Evolutionary conservation across 176 grass and related monocot species (phyloP).

Genomic region (Rhynchospora pubera): DNA sequence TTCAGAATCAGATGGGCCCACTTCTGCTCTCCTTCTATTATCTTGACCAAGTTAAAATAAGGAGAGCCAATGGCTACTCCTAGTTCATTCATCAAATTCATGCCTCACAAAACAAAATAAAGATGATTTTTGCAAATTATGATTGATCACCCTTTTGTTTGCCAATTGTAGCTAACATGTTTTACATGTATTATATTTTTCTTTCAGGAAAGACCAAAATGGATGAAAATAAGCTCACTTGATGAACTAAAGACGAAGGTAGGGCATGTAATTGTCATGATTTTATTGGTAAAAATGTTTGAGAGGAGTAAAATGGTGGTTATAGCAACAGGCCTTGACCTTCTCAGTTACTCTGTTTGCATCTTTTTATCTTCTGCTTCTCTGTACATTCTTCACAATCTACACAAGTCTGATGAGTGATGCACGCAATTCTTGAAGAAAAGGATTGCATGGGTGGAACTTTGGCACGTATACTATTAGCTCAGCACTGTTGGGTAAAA

Average conservation of each 20-base stretch:
- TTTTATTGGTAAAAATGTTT: slow-evolving; percentile 97
- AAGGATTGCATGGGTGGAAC: not conserved
- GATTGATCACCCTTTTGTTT: not conserved
- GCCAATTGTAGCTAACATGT: not conserved
- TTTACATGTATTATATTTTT: not conserved
- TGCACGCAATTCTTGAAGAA: not conserved
- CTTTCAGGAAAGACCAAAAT: slow-evolving; percentile 78
- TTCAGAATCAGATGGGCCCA: not conserved
- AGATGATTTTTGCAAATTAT: not conserved
- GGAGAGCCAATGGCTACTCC: not conserved
- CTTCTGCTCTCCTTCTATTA: not conserved
- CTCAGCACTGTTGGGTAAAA: not conserved
- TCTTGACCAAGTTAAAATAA: not conserved
- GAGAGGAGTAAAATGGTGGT: slow-evolving; percentile 98
- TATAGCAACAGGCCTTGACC: slow-evolving; percentile 76
- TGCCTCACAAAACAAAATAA: not conserved
- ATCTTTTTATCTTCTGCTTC: slow-evolving; percentile 97
- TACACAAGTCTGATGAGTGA: slow-evolving; percentile 64
- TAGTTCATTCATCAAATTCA: not conserved
- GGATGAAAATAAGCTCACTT: slow-evolving; percentile 93
- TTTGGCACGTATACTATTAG: not conserved
- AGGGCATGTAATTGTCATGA: slow-evolving; percentile 98
- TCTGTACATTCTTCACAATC: slow-evolving; percentile 85
- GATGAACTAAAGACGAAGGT: slow-evolving; percentile 97
- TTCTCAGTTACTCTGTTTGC: slow-evolving; percentile 82